Evolutionary conservation across 352 stramenopile genomes (phyloP).

Genomic region (Phytophthora nicotianae): DNA sequence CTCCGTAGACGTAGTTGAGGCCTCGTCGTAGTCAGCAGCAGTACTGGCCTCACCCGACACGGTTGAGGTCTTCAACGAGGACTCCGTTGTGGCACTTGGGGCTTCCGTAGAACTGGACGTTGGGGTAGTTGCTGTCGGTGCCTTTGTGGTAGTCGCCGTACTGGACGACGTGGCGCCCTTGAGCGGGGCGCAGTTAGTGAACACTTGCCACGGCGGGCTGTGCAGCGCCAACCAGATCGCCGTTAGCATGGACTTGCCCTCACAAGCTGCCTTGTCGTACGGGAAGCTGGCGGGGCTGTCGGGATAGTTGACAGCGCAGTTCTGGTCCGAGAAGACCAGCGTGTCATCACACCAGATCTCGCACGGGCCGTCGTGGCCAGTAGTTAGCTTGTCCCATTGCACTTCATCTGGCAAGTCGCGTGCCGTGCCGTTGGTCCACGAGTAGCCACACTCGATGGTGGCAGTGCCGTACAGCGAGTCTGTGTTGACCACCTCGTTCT

Average conservation of each 20-base stretch:
- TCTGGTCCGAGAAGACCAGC: conserved; percentile 45
- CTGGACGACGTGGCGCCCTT: conserved; percentile 23
- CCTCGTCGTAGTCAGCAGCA: conserved; percentile 23
- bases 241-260: conserved; percentile 40
- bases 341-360: conserved; percentile 59
- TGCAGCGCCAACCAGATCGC: conserved; percentile 51
- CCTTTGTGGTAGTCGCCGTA: conserved; percentile 1
- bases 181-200: conserved; percentile 52
- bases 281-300: conserved; percentile 34
- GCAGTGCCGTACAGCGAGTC: conserved; percentile 35
- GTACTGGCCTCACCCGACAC: conserved; percentile 17
- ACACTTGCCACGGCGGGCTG: conserved; percentile 49
- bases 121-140: conserved; percentile 7
- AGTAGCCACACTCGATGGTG: conserved; percentile 50
- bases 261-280: conserved; percentile 49
- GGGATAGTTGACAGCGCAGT: conserved; percentile 46
- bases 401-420: conserved; percentile 43
- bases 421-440: conserved; percentile 34
- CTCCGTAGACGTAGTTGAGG: conserved; percentile 9
- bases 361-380: conserved; percentile 47
- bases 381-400: conserved; percentile 46
- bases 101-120: conserved; percentile 1
- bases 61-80: conserved; percentile 11
- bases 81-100: conserved; percentile 10
- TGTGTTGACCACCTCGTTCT: conserved; percentile 39